phyloP scores from a whole-genome alignment of 768 basidiomycete species.

The Mycena venus region DNA sequence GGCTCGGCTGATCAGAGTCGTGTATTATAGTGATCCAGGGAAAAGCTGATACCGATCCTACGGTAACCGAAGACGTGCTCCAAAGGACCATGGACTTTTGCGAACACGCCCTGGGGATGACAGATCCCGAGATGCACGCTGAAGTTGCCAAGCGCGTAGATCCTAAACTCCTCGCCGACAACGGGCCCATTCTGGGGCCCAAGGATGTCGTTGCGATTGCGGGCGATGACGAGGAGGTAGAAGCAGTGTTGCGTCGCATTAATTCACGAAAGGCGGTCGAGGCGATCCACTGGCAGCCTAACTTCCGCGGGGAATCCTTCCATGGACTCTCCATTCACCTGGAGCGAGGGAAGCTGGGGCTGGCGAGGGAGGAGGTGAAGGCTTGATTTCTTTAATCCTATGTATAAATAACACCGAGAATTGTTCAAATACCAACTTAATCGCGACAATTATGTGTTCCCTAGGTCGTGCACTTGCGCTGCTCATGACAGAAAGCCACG shows the following conservation, averaged over 20 bases:
- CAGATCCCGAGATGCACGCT: constrained; percentile 24
- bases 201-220: constrained; percentile 4
- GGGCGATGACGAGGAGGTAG: constrained; percentile 14
- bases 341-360: constrained; percentile 35
- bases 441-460: too few relatives aligned
- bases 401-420: too few relatives aligned
- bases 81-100: constrained; percentile 34
- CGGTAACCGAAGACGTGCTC: constrained; percentile 22
- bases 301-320: constrained; percentile 33
- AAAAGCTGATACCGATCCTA: constrained; percentile 37
- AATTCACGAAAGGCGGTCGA: constrained; percentile 36
- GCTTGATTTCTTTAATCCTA: neutral
- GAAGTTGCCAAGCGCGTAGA: constrained; percentile 5
- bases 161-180: neutral
- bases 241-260: constrained; percentile 9
- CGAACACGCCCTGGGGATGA: constrained; percentile 26
- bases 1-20: too few relatives aligned
- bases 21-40: constrained; percentile 47
- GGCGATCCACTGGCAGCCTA: constrained; percentile 30
- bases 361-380: neutral
- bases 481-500: too few relatives aligned
- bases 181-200: constrained; percentile 6
- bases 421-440: too few relatives aligned
- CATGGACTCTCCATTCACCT: constrained; percentile 29
- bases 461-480: too few relatives aligned